phyloP scores from a whole-genome alignment of 495 filamentous ascomycete species.

The Corynascus novoguineensis region DNA sequence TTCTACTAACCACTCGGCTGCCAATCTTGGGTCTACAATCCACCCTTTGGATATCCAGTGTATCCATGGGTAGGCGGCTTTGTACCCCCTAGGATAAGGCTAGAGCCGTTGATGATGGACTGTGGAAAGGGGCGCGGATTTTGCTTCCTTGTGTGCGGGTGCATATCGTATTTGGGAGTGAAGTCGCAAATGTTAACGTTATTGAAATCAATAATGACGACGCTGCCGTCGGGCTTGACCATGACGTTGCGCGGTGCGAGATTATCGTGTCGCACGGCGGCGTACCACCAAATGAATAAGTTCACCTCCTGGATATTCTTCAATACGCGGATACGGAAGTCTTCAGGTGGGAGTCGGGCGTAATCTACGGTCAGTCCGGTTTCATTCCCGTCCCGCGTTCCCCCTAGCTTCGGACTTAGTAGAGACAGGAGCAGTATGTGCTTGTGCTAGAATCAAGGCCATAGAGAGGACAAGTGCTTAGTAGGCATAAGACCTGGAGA shows the following conservation, averaged over 20 bases:
- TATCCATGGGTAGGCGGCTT: neutral
- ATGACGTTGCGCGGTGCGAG: neutral
- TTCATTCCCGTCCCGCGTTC: neutral
- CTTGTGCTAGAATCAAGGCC: neutral
- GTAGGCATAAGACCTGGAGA: neutral
- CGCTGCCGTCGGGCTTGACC: conserved; percentile 3
- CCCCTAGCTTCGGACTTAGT: neutral
- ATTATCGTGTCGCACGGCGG: neutral
- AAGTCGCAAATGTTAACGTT: neutral
- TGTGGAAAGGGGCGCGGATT: neutral
- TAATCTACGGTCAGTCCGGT: neutral
- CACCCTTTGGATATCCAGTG: neutral
- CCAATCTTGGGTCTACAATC: neutral
- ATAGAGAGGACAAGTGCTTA: neutral
- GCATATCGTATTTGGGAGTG: neutral
- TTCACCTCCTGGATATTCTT: neutral
- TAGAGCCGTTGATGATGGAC: neutral
- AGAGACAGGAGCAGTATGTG: neutral
- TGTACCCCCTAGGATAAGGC: neutral
- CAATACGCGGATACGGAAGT: neutral
- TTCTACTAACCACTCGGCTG: neutral
- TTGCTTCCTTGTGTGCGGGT: neutral
- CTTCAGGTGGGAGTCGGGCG: neutral
- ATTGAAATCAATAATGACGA: conserved; percentile 4
- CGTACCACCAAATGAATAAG: neutral